Evolutionary conservation across 805 yeast species (phyloP).

Genomic region (Lipomyces spencermartinsiae): DNA sequence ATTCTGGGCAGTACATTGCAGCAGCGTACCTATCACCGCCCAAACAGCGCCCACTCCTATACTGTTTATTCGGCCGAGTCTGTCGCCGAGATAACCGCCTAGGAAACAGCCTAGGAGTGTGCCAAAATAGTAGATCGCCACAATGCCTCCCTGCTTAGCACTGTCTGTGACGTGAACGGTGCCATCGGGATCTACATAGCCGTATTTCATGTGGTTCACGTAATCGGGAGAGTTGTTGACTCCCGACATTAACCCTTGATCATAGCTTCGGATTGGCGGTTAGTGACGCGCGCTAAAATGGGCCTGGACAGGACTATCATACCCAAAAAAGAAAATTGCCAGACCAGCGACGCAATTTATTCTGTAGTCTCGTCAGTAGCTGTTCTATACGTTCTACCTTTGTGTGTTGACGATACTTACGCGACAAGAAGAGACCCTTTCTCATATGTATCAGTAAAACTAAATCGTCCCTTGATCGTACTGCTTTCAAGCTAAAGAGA

Average conservation of each 20-base stretch:
- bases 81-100: constrained; percentile 55
- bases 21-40: constrained; percentile 54
- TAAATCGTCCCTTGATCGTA: too few relatives aligned
- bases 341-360: constrained; percentile 37
- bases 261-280: too few relatives aligned
- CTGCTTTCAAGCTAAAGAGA: too few relatives aligned
- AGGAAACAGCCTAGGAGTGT: constrained; percentile 32
- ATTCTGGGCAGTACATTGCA: constrained; percentile 54
- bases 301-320: too few relatives aligned
- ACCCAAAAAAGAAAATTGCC: constrained; percentile 50
- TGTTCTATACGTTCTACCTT: neutral
- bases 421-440: too few relatives aligned
- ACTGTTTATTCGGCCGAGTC: constrained; percentile 62
- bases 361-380: neutral
- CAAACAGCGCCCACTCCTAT: constrained; percentile 44
- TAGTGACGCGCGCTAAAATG: too few relatives aligned
- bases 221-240: constrained; percentile 46
- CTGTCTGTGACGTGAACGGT: constrained; percentile 39
- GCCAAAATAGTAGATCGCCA: constrained; percentile 46
- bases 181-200: constrained; percentile 35
- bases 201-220: constrained; percentile 42
- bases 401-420: neutral
- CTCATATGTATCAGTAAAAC: too few relatives aligned
- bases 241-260: constrained; percentile 53
- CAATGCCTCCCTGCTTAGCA: constrained; percentile 44